Evolutionary conservation across 2,329 filamentous ascomycete genomes (phyloP).

Genomic region (Fulvia fulva): DNA sequence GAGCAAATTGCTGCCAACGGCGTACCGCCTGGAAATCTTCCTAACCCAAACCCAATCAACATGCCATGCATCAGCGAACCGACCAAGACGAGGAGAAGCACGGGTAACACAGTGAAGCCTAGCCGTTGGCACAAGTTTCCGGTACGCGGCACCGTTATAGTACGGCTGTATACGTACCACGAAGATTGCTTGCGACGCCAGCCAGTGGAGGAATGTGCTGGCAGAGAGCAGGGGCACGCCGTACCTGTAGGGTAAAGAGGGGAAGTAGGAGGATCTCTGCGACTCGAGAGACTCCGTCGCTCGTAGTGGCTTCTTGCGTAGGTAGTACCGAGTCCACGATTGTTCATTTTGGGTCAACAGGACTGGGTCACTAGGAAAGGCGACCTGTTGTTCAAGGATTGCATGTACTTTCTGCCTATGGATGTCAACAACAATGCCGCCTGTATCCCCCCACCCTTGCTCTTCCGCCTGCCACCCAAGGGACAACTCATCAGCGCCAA

Average conservation of each 20-base stretch:
- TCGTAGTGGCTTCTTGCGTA: slow-evolving; percentile 33
- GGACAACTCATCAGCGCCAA: neutral
- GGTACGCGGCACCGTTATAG: slow-evolving; percentile 5
- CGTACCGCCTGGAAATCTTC: slow-evolving; percentile 5
- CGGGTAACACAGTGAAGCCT: slow-evolving; percentile 12
- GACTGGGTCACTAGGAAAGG: too few relatives aligned
- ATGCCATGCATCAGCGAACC: slow-evolving; percentile 1
- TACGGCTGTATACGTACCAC: slow-evolving; percentile 33
- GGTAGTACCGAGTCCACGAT: slow-evolving; percentile 42
- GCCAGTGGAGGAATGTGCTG: slow-evolving; percentile 40
- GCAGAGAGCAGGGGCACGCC: slow-evolving; percentile 36
- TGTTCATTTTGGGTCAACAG: too few relatives aligned
- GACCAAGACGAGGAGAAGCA: slow-evolving; percentile 9
- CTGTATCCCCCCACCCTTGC: neutral
- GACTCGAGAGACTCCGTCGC: slow-evolving; percentile 35
- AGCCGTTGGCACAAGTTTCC: neutral
- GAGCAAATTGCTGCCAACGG: slow-evolving; percentile 5
- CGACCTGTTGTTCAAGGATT: too few relatives aligned
- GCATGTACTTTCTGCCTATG: neutral
- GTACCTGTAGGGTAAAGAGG: slow-evolving; percentile 40
- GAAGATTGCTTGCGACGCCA: slow-evolving; percentile 45
- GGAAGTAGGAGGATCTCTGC: slow-evolving; percentile 42
- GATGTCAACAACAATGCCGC: neutral
- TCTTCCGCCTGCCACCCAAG: neutral
- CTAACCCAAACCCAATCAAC: slow-evolving; percentile 5